Evolutionary conservation across 345 rosid species (phyloP), one percentile per base, ranked within the genome.

Genomic region (Gossypium mustelinum): DNA sequence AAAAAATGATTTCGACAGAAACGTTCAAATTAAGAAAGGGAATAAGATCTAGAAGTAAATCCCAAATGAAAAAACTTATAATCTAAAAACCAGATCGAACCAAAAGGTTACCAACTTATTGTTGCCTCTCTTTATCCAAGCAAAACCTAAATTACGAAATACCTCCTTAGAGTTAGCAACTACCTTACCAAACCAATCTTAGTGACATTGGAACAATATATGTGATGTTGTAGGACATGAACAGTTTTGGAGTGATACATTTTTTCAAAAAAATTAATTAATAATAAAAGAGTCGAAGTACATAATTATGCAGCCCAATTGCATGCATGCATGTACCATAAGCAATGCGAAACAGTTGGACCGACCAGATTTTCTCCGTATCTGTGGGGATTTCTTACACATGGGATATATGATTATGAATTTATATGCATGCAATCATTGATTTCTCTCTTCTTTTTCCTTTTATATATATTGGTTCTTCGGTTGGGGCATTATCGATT

Each of bases 381-480:
- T 43, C 73, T 29, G 47, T 69, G 73, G 73, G 73, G 73, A 69
- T 69, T 51, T 69, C 13, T 9, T 17, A 29, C 73, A 69, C 73
- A 69, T 69, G 73, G 58, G 24, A 27, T 45, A 27, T 50, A 16
- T 25, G 59, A 14, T 48, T 65, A 43, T 43, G 9, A 34, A 34
- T 34, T 34, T 34, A 34, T 2, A 48, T 47, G 18, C 3, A 1
- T 2, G 25, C 48, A 9, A 45, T 43, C 34, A 20, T 20, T 48
- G 3, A 18, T 56, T 18, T 8, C 2, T 20, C 22, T 14, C 4
- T 11, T 45, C 22, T 12, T 51, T 51, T 14, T 13, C 16, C 16
- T 2, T 51, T 43, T 14, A 44, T 20, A 20, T 3, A 8, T 18
- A 11, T 66, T 10, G n/a, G 16, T 66, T 44, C 69, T 44, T 20